A percentile compares a stretch with the other conserved stretches of the same genome.
Conservation (phyloP, 139 green algal genomes). For the Pseudopediastrum boryanum region DNA sequence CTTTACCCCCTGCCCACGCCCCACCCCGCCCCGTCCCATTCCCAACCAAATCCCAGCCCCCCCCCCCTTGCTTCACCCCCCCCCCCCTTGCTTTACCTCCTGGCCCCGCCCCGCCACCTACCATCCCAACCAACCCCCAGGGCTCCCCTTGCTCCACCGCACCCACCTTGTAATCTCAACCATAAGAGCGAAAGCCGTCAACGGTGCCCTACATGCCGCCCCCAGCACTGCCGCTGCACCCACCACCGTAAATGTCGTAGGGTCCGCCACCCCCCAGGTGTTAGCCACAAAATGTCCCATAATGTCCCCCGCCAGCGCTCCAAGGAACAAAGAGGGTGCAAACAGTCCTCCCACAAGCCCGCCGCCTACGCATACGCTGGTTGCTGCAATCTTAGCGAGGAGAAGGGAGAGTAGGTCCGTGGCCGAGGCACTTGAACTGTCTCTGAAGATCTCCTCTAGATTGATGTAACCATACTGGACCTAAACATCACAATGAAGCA, state of each 20-base stretch:
- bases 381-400: slow-evolving; percentile 89
- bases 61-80: no score
- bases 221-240: slow-evolving; percentile 67
- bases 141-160: no score
- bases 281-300: slow-evolving; percentile 42
- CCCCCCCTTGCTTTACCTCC: no score
- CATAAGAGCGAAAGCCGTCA: slow-evolving; percentile 68
- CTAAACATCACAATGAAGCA: no score
- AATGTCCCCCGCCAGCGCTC: slow-evolving; percentile 58
- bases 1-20: no score
- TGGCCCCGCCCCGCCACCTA: no score
- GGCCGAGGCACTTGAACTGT: slow-evolving; percentile 47
- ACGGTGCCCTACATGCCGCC: slow-evolving; percentile 59
- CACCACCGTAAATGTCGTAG: slow-evolving; percentile 64
- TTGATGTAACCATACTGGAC: slow-evolving; percentile 69
- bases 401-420: slow-evolving; percentile 67
- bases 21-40: no score
- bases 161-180: slow-evolving; percentile 56
- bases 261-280: slow-evolving; percentile 53
- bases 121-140: no score
- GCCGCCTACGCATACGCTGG: slow-evolving; percentile 74
- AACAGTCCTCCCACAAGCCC: slow-evolving; percentile 93
- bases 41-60: no score
- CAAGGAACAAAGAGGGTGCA: slow-evolving; percentile 95
- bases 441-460: slow-evolving; percentile 66